A percentile compares a stretch with the other conserved stretches of the same genome.
phyloP scores from a whole-genome alignment of 2,329 filamentous ascomycete species.

The Fusarium udum region DNA sequence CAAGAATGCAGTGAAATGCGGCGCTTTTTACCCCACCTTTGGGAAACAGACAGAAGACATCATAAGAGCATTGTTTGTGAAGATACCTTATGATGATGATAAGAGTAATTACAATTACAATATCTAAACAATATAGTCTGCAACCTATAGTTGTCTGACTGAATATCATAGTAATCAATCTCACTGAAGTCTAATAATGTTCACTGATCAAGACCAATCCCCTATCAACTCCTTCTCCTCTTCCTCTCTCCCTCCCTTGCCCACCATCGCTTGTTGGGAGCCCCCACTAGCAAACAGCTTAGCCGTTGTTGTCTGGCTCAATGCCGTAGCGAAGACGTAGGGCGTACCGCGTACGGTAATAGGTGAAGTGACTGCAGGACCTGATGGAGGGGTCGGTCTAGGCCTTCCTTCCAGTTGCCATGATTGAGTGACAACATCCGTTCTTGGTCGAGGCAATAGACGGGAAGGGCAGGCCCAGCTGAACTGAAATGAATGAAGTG shows the following conservation, averaged over 20 bases:
- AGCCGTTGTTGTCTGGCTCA: conserved; percentile 4
- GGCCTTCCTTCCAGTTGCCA: conserved; percentile 8
- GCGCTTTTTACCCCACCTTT: conserved; percentile 36
- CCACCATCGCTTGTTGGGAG: not conserved
- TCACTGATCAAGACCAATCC: too few relatives aligned
- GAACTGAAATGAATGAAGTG: not conserved
- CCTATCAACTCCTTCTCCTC: not conserved
- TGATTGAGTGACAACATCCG: conserved; percentile 20
- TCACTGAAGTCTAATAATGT: not conserved
- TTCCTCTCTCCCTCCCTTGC: not conserved
- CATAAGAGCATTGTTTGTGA: not conserved
- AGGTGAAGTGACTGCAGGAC: not conserved
- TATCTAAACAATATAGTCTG: not conserved
- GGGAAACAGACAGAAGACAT: not conserved
- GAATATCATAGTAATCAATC: too few relatives aligned
- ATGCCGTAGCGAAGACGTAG: conserved; percentile 13
- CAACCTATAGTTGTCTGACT: not conserved
- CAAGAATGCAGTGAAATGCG: conserved; percentile 2
- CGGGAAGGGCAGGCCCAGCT: conserved; percentile 1
- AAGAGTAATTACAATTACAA: not conserved
- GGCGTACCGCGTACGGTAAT: not conserved
- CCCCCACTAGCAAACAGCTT: conserved; percentile 33
- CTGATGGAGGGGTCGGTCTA: conserved; percentile 5
- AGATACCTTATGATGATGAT: not conserved
- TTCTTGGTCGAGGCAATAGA: not conserved